Base-by-base conservation (phyloP, 148 eudicot genomes). In the Tetragonia tetragonoides region DNA sequence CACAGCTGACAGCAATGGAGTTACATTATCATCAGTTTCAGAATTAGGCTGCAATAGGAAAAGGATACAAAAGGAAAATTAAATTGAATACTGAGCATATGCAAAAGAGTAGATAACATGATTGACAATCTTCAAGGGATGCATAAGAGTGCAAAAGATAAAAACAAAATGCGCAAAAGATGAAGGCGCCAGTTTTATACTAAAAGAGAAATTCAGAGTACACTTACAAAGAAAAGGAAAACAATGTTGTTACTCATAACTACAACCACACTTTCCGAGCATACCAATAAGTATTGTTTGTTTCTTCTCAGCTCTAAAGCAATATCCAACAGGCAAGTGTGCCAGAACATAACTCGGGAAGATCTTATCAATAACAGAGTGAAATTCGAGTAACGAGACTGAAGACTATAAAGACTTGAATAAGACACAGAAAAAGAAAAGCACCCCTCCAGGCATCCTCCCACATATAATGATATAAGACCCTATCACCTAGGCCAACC, bases 1-100 rank as follows among this genome's bases (percentile, higher is more conserved):
- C 70, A 91, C 95, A 80, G 99, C 87, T 80, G 99, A 91, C 84
- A 95, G 46, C 80, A 93, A 62, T 51, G 99, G 92, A 63, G 94
- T 95, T 59, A 95, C 80, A 80, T 84, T 78, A 84, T 92, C 97
- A 80, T 95, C 99, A 75, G 96, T 95, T 85, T 87, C 91, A 69
- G 74, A 67, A 87, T 95, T 90, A 72, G 97, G 96, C 99, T 95
- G 94, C 87, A 88, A 81, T 78, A 80, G 37, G 78, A 46, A 49
- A 76, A 15, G 60, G 54, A 46, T 38, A 10, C 41, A 74, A 73
- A 59, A 49, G 61, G 60, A 2, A 61, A 5, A 44, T 75, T 59
- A 42, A 24, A 14, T 20, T 17, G 47, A 57, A 68, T 40, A 46
- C 1, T 66, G 21, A 3, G 21, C 7, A 16, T 10, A 39, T 54